Base-by-base conservation (phyloP, 768 basidiomycete species). In the Boletus coccyginus region DNA sequence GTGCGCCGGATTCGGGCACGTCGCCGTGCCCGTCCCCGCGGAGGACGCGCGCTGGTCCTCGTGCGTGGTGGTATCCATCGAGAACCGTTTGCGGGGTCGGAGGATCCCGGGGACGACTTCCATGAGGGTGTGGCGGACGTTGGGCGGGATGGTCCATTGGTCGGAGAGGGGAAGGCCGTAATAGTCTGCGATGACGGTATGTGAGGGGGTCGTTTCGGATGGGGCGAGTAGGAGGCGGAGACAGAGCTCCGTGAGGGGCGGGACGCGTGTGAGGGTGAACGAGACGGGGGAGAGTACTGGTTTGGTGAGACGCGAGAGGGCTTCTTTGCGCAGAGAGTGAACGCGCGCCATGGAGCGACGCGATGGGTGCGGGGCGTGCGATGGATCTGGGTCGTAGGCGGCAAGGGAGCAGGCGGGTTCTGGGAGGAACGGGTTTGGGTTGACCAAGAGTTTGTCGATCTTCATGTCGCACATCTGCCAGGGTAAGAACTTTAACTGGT, bases 401-500 rank as follows among this genome's bases (percentile, higher is more conserved):
- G 57, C 51, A 36, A 54, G 29, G 7, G 48, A 49, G 38, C 58
- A 24, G 69, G 74, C 55, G 7, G 74, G 74, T 12, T 69, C 70
- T 5, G 46, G 50, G 5, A 82, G 57, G 69, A 88, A 90, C 0
- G 81, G 87, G 59, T 92, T 91, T 0, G 83, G 84, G 39, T 80
- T 67, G 3, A 89, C 64, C 19, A 65, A 59, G 7, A 90, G 71
- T 10, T 66, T 73, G 19, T 65, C 64, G 2, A 89, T 73, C n/a
- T 66, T 74, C 80, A 88, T 83, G 32, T 71, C 65, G n/a, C 78
- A 67, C 65, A 90, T 78, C 64, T 90, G 87, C 8, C 84, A 78
- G 14, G 89, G 89, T 0, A 91, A 68, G 66, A 80, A 87, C 52
- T 66, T 62, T 3, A 90, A 70, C 33, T 71, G 67, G 66, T 91